Base-by-base conservation (phyloP, 2,329 filamentous ascomycete species). In the Penicillium sp. region DNA sequence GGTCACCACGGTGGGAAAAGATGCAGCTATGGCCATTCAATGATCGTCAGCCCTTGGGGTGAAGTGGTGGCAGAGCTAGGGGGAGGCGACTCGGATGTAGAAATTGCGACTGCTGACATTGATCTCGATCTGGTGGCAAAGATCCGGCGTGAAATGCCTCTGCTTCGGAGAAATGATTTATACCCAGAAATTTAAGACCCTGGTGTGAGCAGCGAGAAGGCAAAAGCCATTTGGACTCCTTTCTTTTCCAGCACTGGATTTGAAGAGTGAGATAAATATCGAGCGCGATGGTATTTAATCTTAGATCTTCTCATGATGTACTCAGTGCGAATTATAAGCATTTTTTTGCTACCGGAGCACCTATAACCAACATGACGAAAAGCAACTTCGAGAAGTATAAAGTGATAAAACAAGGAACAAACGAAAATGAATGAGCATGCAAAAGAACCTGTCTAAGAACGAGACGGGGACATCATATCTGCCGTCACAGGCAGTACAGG, bases 41-140 rank as follows among this genome's bases (percentile, higher is more conserved):
- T 96, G 77, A 88, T 95, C 43, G 81, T 97, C 26, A 87, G 90
- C 70, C 92, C 93, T 0, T 96, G 91, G 91, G 93, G 93, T 0
- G 81, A 83, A 53, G 81, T 97, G 1, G 68, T 90, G 38, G 81
- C 86, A 3, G 80, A 87, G 66, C 79, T 79, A 87, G 67, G 75
- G 56, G 76, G 78, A n/a, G 72, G 74, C 19, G 65, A 67, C 35
- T 61, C 70, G 29, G 76, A 79, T 50, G 74, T 79, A 7, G 73
- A 78, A 46, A 75, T 82, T 58, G 74, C 74, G 3, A 69, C 75
- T 34, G 79, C 80, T 2, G 79, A 85, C 61, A 77, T 86, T 54
- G 81, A 86, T 70, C 62, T 83, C 8, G 74, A 76, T 23, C 70
- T 76, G 30, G 64, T 84, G 50, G 71, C 78, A 53, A 82, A 78